A percentile compares a stretch with the other conserved stretches of the same genome.
These are phyloP conservation scores for Truncatella angustata DNA, from an alignment of 2,329 filamentous ascomycete genomes.

Conservation along the genomic window DNA sequence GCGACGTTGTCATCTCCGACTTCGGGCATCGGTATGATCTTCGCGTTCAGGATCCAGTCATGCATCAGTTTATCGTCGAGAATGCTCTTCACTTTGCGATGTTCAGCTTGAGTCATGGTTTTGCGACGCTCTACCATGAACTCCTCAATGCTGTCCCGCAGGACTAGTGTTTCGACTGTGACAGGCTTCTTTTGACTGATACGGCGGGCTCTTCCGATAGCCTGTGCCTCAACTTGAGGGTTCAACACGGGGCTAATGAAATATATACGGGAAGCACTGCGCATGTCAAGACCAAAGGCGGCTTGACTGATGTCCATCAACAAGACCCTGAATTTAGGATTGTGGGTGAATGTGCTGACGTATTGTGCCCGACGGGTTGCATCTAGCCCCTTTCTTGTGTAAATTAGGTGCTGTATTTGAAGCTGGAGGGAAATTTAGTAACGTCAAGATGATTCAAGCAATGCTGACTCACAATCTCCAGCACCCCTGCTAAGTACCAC, in stretches of 20 bases:
- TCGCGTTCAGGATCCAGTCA: conserved; percentile 56
- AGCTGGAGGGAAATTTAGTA: conserved; percentile 35
- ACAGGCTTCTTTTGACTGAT: conserved; percentile 82
- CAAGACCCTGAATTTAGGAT: conserved; percentile 67
- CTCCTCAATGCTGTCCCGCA: conserved; percentile 80
- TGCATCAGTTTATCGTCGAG: conserved; percentile 57
- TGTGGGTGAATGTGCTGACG: conserved; percentile 73
- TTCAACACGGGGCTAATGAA: conserved; percentile 88
- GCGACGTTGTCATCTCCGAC: conserved; percentile 30
- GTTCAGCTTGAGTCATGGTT: conserved; percentile 70
- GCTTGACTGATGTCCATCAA: conserved; percentile 91
- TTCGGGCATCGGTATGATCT: conserved; percentile 35
- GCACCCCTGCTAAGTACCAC: conserved; percentile 78
- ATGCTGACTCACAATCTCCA: conserved; percentile 61
- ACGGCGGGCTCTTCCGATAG: conserved; percentile 83
- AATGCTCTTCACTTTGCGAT: conserved; percentile 53
- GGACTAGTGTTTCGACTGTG: conserved; percentile 80
- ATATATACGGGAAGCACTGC: conserved; percentile 78
- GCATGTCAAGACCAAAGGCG: conserved; percentile 83
- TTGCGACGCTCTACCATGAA: conserved; percentile 72
- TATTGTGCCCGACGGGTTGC: conserved; percentile 68
- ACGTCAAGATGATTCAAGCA: background rate
- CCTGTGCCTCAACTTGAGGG: conserved; percentile 82
- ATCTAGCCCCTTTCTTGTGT: conserved; percentile 59
- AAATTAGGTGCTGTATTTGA: conserved; percentile 62